Evolutionary conservation across 345 rosid species (phyloP), one percentile per base, ranked within the genome.

Genomic region (Eucalyptus curtisii): DNA sequence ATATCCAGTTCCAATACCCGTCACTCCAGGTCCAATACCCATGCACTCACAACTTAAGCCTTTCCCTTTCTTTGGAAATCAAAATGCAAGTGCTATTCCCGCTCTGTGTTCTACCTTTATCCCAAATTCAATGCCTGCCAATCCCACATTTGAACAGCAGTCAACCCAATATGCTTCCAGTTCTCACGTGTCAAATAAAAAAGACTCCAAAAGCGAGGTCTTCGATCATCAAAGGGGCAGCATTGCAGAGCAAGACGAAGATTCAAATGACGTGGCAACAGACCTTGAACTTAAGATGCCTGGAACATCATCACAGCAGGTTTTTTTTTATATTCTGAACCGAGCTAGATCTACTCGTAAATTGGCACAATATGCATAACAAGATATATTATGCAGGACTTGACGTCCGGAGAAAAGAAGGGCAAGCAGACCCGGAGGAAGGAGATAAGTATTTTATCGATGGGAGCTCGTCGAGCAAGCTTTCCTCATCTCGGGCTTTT

Each of bases 261-360:
- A 93, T 90, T 92, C 93, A 48, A 90, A 87, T 49, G 92, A 94
- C 81, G 96, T 94, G 85, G 95, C 93, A 4, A 94, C 97, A 42
- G 95, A 94, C 53, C 97, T 96, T 85, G 95, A 94, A 91, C 94
- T 96, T 88, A 95, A 96, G 91, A 92, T 93, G 90, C 95, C 97
- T 22, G 98, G 94, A 47, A 93, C 96, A 66, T 91, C 95, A 87
- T 86, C 88, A 66, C 93, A 91, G 87, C 90, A 93, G 94, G 97
- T 96, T 87, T 33, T 57, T 49, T 37, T 33, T 31, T 53, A n/a
- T 17, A 27, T 31, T 86, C 59, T 49, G 27, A 86, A 12, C 53
- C 24, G 44, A 53, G 53, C 40, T n/a, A 86, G 52, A 86, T 42
- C 30, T 50, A 19, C 61, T 86, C 64, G 42, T 86, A 27, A 86